These are phyloP conservation scores for Capniomyces stellatus DNA, from an alignment of 371 early-diverging fungal species.

Conservation along the genomic window DNA sequence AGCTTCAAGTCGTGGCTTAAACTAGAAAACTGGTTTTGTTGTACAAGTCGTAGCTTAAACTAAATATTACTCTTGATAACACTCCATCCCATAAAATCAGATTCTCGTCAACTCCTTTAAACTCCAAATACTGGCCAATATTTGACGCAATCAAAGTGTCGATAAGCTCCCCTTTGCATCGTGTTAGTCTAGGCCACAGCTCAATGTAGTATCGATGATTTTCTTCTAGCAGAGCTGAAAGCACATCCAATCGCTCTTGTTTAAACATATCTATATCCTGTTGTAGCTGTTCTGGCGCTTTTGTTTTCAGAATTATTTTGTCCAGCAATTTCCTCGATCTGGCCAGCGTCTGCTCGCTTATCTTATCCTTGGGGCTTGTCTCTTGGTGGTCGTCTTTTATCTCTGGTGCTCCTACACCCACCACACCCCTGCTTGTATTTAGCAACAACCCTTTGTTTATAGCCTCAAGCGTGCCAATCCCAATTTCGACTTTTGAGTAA, in stretches of 20 bases:
- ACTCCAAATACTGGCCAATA: slow-evolving; percentile 72
- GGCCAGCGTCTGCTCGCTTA: too few species aligned
- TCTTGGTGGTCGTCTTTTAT: too few species aligned
- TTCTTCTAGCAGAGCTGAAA: slow-evolving; percentile 17
- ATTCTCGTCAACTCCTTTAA: slow-evolving; percentile 56
- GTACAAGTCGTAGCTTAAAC: too few species aligned
- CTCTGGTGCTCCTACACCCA: too few species aligned
- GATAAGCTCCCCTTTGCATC: slow-evolving; percentile 51
- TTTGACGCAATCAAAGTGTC: slow-evolving; percentile 61
- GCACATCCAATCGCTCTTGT: too few species aligned
- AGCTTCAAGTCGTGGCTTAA: slow-evolving; percentile 3
- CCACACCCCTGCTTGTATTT: too few species aligned
- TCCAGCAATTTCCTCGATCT: too few species aligned
- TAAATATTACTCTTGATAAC: slow-evolving; percentile 3
- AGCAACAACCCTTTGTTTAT: background rate
- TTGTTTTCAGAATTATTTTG: too few species aligned
- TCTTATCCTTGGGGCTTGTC: too few species aligned
- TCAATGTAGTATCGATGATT: slow-evolving; percentile 59
- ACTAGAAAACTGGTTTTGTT: slow-evolving; percentile 12
- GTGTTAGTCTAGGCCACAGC: slow-evolving; percentile 53
- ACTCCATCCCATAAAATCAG: slow-evolving; percentile 29
- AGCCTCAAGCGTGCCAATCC: background rate
- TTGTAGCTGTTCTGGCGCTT: too few species aligned
- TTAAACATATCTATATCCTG: too few species aligned
- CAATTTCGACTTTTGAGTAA: background rate